Evolutionary conservation across 345 rosid genomes (phyloP), one percentile per base, ranked within the genome.

Genomic region (Leavenworthia alabamica): DNA sequence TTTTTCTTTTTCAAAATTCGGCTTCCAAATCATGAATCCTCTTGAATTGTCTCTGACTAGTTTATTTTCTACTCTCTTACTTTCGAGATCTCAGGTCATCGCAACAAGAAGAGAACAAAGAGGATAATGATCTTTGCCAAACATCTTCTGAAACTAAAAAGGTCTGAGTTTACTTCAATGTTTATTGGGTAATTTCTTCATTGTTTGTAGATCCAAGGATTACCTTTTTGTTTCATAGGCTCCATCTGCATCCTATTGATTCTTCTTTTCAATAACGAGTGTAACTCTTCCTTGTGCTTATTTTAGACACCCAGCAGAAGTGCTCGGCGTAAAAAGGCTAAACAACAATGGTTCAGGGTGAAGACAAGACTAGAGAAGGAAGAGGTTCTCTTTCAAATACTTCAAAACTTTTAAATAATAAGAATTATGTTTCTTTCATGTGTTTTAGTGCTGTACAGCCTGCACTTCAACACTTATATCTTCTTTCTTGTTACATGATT

Each of bases 321-420:
- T 73, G 89, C 97, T 70, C 82, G 96, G 1, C 96, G 99, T 48
- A 94, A 94, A 71, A 84, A 86, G 74, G 86, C 87, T 19, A 90
- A 80, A 78, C 82, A 95, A 72, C 81, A 16, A 59, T 83, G 87
- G 92, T 73, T 87, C 72, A 83, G 81, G 77, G 89, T 83, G 69
- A 76, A 70, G 62, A 80, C 62, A 50, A 73, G 73, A 80, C 75
- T 77, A 71, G 89, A 85, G 74, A 82, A 72, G 59, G 70, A 74
- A 59, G 78, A 84, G 89, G 99, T 90, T 77, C 13, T n/a, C n/a
- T n/a, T 8, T 29, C 19, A 27, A 27, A n/a, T n/a, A n/a, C n/a
- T 52, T 42, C 19, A 56, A 19, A 55, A 40, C 47, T n/a, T 50
- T 49, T 6, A 41, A 48, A 49, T 49, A 15, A 71, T 14, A 56